Conservation (phyloP, 1,139 yeast genomes). For the Wickerhamomyces sp. region DNA sequence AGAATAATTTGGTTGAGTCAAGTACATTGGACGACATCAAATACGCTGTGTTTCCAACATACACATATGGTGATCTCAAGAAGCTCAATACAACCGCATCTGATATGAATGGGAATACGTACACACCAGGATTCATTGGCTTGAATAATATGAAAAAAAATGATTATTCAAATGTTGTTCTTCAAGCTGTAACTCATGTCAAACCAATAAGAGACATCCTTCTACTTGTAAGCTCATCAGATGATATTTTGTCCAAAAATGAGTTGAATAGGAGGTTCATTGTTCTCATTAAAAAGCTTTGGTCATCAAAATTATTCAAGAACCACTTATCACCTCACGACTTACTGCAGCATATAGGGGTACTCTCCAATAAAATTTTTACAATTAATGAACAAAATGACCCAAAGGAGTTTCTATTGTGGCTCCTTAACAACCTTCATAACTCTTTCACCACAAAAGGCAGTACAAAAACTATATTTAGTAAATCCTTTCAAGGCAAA, state of each 20-base stretch:
- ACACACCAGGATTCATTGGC: slow-evolving; percentile 63
- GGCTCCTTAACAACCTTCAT: slow-evolving; percentile 53
- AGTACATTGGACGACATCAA: slow-evolving; percentile 46
- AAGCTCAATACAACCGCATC: slow-evolving; percentile 27
- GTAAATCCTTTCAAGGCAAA: slow-evolving; percentile 48
- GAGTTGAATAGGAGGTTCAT: slow-evolving; percentile 36
- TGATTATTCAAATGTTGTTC: slow-evolving; percentile 52
- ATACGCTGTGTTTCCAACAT: slow-evolving; percentile 49
- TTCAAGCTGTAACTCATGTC: slow-evolving; percentile 56
- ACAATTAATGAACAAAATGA: slow-evolving; percentile 35
- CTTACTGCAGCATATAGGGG: slow-evolving; percentile 45
- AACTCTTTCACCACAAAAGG: slow-evolving; percentile 30
- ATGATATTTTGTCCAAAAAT: slow-evolving; percentile 8
- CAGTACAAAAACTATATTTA: slow-evolving; percentile 21
- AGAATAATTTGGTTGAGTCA: slow-evolving; percentile 30
- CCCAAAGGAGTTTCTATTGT: slow-evolving; percentile 54
- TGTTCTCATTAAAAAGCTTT: slow-evolving; percentile 50
- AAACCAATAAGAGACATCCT: slow-evolving; percentile 47
- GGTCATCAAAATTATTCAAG: slow-evolving; percentile 59
- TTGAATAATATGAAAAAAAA: slow-evolving; percentile 48
- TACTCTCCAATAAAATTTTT: slow-evolving; percentile 39
- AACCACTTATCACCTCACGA: slow-evolving; percentile 68
- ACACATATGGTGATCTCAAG: slow-evolving; percentile 31
- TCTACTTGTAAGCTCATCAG: slow-evolving; percentile 30
- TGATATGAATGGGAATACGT: slow-evolving; percentile 43